These are phyloP conservation scores for Oligophagozyma castellii DNA, from an alignment of 1,139 yeast species.

Conservation along the genomic window DNA sequence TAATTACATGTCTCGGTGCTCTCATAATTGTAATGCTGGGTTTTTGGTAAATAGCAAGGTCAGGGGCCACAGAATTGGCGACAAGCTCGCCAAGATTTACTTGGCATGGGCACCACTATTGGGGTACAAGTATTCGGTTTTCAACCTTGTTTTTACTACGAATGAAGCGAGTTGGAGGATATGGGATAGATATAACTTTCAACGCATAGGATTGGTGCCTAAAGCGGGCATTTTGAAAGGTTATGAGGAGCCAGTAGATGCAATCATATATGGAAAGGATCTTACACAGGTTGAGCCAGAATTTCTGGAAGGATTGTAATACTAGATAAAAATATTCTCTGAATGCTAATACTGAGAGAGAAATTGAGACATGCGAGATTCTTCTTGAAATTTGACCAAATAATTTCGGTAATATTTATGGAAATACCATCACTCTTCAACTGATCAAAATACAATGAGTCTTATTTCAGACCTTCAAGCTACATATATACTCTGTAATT, in stretches of 20 bases:
- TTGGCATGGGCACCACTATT: slow-evolving; percentile 52
- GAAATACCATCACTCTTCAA: too few relatives aligned
- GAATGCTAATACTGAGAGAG: too few relatives aligned
- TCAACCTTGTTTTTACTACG: slow-evolving; percentile 65
- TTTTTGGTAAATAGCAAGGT: slow-evolving; percentile 44
- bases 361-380: too few relatives aligned
- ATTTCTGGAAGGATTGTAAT: slow-evolving; percentile 4
- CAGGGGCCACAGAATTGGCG: slow-evolving; percentile 50
- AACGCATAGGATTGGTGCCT: slow-evolving; percentile 54
- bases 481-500: too few relatives aligned
- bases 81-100: slow-evolving; percentile 45
- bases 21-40: slow-evolving; percentile 73
- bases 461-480: too few relatives aligned
- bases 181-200: slow-evolving; percentile 69
- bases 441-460: too few relatives aligned
- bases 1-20: slow-evolving; percentile 62
- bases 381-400: too few relatives aligned
- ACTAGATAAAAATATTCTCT: too few relatives aligned
- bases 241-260: slow-evolving; percentile 46
- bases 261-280: slow-evolving; percentile 50
- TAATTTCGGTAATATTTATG: too few relatives aligned
- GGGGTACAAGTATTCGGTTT: slow-evolving; percentile 70
- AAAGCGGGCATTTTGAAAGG: slow-evolving; percentile 58
- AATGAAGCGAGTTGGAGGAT: slow-evolving; percentile 53
- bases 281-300: slow-evolving; percentile 19